Base-by-base conservation (phyloP, 495 filamentous ascomycete genomes). In the Penicillium verhagenii region DNA sequence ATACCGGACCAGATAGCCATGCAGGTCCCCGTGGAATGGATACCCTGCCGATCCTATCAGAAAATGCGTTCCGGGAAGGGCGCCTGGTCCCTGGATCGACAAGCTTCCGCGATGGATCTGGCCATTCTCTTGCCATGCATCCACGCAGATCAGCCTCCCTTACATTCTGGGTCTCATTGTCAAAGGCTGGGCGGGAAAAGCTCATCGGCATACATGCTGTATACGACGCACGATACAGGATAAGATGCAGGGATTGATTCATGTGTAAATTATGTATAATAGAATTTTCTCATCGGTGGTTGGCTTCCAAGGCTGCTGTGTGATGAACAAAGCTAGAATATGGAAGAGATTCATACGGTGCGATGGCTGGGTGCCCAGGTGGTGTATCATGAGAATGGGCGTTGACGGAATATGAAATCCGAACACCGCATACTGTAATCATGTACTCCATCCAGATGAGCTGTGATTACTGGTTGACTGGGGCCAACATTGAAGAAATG, bases 101-200 rank as follows among this genome's bases (percentile, higher is more conserved):
- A 31, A 48, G 40, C 42, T 19, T 40, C 44, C 26, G 50, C 24
- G 39, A 50, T 24, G 38, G 23, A 40, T 14, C 51, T 10, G n/a
- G 23, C 45, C 58, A 60, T 57, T 60, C 58, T 39, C 28, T 24
- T 25, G 37, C 18, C 23, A 24, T 55, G 33, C 43, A 28, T 20
- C 42, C 21, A 37, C 43, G 38, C 13, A 42, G 60, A 60, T 63
- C 60, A 2, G 37, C 24, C 37, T 20, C 60, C 59, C 60, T 59
- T 63, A 49, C 60, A 31, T 52, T 16, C 40, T 11, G 13, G 19
- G 40, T 19, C 8, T 19, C 31, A 46, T 11, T 23, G 28, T 48
- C 16, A n/a, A 8, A 48, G 24, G 26, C 28, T 21, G 26, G n/a
- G n/a, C n/a, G n/a, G n/a, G n/a, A n/a, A n/a, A n/a, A n/a, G n/a